Evolutionary conservation across 805 yeast genomes (phyloP), one percentile per base, ranked within the genome.

Genomic region (Isabelozyma pseudorhagii): DNA sequence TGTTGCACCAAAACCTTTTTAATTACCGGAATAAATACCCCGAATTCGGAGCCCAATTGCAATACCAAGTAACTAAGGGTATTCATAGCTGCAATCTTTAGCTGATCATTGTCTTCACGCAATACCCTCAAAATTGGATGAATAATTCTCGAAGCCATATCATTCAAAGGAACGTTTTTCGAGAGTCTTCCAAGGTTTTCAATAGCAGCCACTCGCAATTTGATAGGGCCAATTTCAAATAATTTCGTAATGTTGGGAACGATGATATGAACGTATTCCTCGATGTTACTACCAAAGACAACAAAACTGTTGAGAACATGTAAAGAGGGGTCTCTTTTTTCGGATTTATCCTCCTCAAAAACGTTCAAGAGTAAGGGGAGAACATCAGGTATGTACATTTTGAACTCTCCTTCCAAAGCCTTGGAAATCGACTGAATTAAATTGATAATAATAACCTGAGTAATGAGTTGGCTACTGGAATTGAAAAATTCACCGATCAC

Each of bases 371-470:
- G 75, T 40, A 89, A 71, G 0, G 94, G 89, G 40, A 94, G 75
- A 1, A 94, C 81, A 25, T 83, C 83, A 1, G 97, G 88, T 51
- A 94, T 73, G 61, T 86, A 85, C 64, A 85, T 77, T 58, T 90
- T 94, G 72, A 94, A 94, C 61, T 94, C 99, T 7, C 96, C 96
- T 50, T 90, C 96, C 45, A 94, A 72, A 0, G 97, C 91, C 46
- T 80, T 81, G 0, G 97, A 88, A 29, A 94, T 81, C 3, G 91
- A 82, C 62, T 93, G 97, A 18, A 92, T 81, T 34, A 93, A 79
- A 21, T 84, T 81, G 38, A 94, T 81, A 18, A 93, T 86, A 0
- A 92, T 87, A 3, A 84, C 84, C 61, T 92, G 96, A 44, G 92
- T 71, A 48, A 83, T 72, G 27, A 69, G 76, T 15, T 83, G 78